Conservation (phyloP, 2,329 filamentous ascomycete genomes). For the Alternaria solani region DNA sequence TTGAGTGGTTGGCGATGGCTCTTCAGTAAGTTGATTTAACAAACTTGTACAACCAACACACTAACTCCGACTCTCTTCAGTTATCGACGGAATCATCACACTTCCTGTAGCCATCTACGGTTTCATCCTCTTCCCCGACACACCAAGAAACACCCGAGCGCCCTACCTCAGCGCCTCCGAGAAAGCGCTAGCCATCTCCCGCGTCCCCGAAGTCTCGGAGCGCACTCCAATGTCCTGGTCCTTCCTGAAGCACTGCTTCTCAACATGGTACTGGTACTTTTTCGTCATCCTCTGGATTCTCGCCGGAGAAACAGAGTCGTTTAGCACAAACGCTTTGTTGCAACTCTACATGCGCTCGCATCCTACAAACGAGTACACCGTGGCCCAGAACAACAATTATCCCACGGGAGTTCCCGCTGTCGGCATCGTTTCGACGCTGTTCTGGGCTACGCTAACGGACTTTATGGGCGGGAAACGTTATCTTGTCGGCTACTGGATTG, state of each 20-base stretch:
- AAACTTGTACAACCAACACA: not conserved
- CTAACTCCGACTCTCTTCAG: constrained; percentile 18
- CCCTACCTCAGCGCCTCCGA: constrained; percentile 54
- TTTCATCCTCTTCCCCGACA: constrained; percentile 58
- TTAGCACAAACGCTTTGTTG: constrained; percentile 69
- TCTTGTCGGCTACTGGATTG: constrained; percentile 67
- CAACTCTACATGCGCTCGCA: constrained; percentile 61
- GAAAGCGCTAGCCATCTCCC: constrained; percentile 54
- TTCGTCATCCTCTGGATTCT: constrained; percentile 74
- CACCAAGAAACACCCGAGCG: constrained; percentile 53
- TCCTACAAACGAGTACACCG: constrained; percentile 55
- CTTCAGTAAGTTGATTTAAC: constrained; percentile 14
- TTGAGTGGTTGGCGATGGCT: constrained; percentile 64
- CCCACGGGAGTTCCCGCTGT: constrained; percentile 63
- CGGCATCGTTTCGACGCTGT: constrained; percentile 65
- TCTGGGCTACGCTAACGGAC: constrained; percentile 75
- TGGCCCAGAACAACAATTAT: constrained; percentile 63
- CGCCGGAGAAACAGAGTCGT: constrained; percentile 75
- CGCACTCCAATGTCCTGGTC: constrained; percentile 56
- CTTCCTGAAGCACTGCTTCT: constrained; percentile 65
- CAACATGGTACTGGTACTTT: constrained; percentile 71
- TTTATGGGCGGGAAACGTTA: constrained; percentile 69
- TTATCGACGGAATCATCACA: constrained; percentile 64
- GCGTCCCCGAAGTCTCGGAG: constrained; percentile 55
- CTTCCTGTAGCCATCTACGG: constrained; percentile 65